These are phyloP conservation scores for Guadua angustifolia DNA, from an alignment of 176 grass and related monocot genomes.

Conservation along the genomic window DNA sequence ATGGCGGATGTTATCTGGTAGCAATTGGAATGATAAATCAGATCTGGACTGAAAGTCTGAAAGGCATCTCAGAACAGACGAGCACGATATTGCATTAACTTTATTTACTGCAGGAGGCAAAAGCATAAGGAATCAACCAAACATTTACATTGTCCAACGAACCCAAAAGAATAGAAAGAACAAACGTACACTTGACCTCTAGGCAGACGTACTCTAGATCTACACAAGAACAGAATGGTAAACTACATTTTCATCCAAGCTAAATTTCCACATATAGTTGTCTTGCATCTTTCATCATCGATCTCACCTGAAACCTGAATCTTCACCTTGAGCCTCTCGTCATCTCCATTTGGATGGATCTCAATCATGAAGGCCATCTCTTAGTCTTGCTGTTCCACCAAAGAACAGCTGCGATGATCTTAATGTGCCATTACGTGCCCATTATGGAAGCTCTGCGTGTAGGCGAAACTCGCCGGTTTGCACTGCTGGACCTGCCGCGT, in stretches of 20 bases:
- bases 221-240: conserved; percentile 30
- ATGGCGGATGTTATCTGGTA: background rate
- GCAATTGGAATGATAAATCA: conserved; percentile 18
- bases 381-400: background rate
- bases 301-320: conserved; percentile 16
- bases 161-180: conserved; percentile 62
- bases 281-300: conserved; percentile 32
- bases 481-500: conserved; percentile 46
- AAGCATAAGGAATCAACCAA: conserved; percentile 48
- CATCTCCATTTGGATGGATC: background rate
- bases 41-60: conserved; percentile 27
- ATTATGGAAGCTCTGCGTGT: conserved; percentile 64
- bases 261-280: conserved; percentile 26
- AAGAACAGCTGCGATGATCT: background rate
- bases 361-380: conserved; percentile 1
- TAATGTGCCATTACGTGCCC: conserved; percentile 43
- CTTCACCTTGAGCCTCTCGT: background rate
- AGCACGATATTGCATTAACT: conserved; percentile 43
- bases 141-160: conserved; percentile 55
- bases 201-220: conserved; percentile 43
- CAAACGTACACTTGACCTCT: conserved; percentile 28
- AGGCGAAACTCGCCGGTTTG: conserved; percentile 61
- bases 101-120: conserved; percentile 55
- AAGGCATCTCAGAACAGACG: conserved; percentile 18
- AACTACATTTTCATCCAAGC: conserved; percentile 27